Conservation (phyloP, 257 asterid species). For the Ilex asprella region DNA sequence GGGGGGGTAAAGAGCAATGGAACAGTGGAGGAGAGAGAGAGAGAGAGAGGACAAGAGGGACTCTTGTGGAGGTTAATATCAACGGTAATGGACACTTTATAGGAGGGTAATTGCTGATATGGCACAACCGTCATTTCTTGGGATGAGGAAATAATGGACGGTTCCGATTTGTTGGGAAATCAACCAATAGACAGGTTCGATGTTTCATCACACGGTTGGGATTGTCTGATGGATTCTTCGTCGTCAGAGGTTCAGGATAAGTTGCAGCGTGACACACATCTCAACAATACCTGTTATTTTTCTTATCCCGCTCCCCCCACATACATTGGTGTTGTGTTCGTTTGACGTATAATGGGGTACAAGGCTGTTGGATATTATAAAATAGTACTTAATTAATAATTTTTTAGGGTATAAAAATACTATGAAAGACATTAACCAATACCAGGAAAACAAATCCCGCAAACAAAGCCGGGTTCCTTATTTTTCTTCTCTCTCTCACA, state of each 20-base stretch:
- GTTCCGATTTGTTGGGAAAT: slow-evolving; percentile 6
- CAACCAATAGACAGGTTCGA: slow-evolving; percentile 1
- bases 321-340: no score
- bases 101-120: slow-evolving; percentile 11
- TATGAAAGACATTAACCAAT: no score
- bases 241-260: slow-evolving; percentile 17
- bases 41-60: slow-evolving; percentile 5
- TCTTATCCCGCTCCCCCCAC: no score
- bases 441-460: no score
- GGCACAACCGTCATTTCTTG: slow-evolving; percentile 15
- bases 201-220: slow-evolving; percentile 1
- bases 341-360: no score
- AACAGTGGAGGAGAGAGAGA: not conserved
- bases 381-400: no score
- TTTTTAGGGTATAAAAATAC: no score
- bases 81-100: slow-evolving; percentile 17
- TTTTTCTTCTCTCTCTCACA: no score
- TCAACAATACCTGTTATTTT: slow-evolving; percentile 7
- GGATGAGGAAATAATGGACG: slow-evolving; percentile 31
- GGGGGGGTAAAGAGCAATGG: not conserved
- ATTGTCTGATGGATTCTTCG: not conserved
- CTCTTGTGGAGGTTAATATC: slow-evolving; percentile 9
- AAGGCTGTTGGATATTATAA: no score
- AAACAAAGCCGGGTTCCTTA: no score
- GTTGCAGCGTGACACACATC: slow-evolving; percentile 23